A percentile compares a stretch with the other conserved stretches of the same genome.
These are phyloP conservation scores for Sporisorium scitamineum DNA, from an alignment of 1,284 basidiomycete species.

Conservation along the genomic window DNA sequence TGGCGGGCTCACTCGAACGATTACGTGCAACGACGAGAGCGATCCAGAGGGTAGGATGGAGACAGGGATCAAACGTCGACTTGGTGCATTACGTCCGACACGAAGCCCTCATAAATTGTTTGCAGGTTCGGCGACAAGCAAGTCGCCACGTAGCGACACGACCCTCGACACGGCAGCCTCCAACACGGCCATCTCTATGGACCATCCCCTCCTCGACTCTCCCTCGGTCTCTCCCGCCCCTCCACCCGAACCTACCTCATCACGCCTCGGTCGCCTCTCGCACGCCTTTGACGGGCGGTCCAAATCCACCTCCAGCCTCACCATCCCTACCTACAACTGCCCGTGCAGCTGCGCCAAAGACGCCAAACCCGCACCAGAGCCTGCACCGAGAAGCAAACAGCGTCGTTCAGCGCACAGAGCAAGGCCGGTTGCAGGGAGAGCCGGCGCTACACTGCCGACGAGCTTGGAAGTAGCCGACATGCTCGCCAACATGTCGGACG, in stretches of 20 bases:
- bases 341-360: neutral
- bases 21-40: neutral
- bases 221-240: neutral
- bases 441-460: neutral
- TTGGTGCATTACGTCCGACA: conserved; percentile 4
- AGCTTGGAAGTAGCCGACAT: conserved; percentile 25
- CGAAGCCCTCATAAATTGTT: conserved; percentile 14
- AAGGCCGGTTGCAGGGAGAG: neutral
- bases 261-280: conserved; percentile 3
- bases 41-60: neutral
- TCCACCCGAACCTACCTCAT: neutral
- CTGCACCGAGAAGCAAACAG: no score
- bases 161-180: neutral
- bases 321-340: neutral
- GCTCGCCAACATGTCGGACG: conserved; percentile 39
- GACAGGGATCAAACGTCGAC: neutral
- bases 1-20: neutral
- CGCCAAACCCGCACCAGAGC: no score
- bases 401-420: no score
- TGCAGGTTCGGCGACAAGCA: neutral
- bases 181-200: neutral
- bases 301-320: neutral
- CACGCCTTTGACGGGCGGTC: conserved; percentile 5
- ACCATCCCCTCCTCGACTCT: neutral
- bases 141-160: conserved; percentile 9